A percentile compares a stretch with the other conserved stretches of the same genome.
Evolutionary conservation across 176 grass and related monocot genomes (phyloP).

Genomic region (Triticum turgidum): DNA sequence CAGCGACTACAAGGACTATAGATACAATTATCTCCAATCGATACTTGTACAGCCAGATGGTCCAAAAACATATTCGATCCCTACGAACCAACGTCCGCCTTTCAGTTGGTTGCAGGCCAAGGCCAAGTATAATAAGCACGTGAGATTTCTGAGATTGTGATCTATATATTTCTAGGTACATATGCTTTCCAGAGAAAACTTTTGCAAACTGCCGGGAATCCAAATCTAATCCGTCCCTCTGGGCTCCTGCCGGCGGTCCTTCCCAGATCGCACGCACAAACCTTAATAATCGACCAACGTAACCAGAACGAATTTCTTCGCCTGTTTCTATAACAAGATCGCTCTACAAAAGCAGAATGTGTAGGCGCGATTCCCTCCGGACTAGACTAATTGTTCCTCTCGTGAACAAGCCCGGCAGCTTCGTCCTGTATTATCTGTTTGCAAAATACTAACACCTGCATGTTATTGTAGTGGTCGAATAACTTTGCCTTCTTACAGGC

Average conservation of each 20-base stretch:
- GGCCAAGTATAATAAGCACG: too few relatives aligned
- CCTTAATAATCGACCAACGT: not conserved
- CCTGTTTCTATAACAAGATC: not conserved
- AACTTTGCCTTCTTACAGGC: slow-evolving; percentile 1
- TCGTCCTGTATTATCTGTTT: not conserved
- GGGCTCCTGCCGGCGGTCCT: not conserved
- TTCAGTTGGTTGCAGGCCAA: too few relatives aligned
- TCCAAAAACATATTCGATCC: not conserved
- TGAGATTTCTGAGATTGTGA: not conserved
- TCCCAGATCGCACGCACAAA: slow-evolving; percentile 11
- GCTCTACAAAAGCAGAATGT: slow-evolving; percentile 3
- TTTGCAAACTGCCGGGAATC: slow-evolving; percentile 3
- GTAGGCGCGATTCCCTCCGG: not conserved
- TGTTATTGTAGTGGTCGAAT: slow-evolving; percentile 1
- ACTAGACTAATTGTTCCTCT: not conserved
- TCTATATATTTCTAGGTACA: not conserved
- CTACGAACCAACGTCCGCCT: not conserved
- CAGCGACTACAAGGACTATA: too few relatives aligned
- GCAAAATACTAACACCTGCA: not conserved
- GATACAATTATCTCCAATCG: not conserved
- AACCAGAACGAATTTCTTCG: not conserved
- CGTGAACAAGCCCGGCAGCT: slow-evolving; percentile 22
- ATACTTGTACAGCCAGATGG: not conserved
- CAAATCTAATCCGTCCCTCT: not conserved
- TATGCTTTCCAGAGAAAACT: slow-evolving; percentile 8